Conservation (phyloP, 2,329 filamentous ascomycete genomes). For the Epichloe aotearoae region DNA sequence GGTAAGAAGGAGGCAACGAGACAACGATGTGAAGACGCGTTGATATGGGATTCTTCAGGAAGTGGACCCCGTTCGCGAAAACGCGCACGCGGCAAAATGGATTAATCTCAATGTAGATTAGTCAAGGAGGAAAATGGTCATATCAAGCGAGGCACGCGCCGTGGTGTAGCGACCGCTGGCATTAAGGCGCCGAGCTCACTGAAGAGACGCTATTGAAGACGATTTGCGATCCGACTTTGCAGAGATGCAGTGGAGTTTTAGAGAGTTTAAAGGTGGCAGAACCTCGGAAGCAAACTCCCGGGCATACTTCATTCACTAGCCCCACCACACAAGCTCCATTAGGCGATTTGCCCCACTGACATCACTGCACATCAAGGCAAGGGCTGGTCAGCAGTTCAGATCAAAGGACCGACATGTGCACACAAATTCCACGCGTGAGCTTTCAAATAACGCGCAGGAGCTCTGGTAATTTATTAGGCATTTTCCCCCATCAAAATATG, state of each 20-base stretch:
- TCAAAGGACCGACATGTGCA: too few relatives aligned
- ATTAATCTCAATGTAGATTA: not conserved
- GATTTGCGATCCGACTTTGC: conserved; percentile 1
- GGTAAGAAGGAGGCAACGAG: not conserved
- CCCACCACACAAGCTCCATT: not conserved
- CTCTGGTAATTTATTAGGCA: too few relatives aligned
- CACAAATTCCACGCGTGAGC: too few relatives aligned
- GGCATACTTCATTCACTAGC: not conserved
- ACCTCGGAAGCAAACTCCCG: conserved; percentile 4
- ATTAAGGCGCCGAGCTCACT: conserved; percentile 4
- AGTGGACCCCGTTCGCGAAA: not conserved
- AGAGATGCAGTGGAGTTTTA: conserved; percentile 7
- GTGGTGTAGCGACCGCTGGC: conserved; percentile 1
- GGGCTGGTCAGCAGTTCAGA: too few relatives aligned
- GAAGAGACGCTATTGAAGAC: conserved; percentile 4
- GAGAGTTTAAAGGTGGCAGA: conserved; percentile 7
- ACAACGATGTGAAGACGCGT: not conserved
- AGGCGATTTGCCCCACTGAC: not conserved
- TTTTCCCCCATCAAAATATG: too few relatives aligned
- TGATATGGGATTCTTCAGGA: not conserved
- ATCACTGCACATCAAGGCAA: too few relatives aligned
- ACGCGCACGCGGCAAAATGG: not conserved
- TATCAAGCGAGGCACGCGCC: not conserved
- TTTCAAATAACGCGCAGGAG: too few relatives aligned
- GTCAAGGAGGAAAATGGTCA: not conserved